Evolutionary conservation across 768 basidiomycete species (phyloP).

Genomic region (Fibroporia radiculosa): DNA sequence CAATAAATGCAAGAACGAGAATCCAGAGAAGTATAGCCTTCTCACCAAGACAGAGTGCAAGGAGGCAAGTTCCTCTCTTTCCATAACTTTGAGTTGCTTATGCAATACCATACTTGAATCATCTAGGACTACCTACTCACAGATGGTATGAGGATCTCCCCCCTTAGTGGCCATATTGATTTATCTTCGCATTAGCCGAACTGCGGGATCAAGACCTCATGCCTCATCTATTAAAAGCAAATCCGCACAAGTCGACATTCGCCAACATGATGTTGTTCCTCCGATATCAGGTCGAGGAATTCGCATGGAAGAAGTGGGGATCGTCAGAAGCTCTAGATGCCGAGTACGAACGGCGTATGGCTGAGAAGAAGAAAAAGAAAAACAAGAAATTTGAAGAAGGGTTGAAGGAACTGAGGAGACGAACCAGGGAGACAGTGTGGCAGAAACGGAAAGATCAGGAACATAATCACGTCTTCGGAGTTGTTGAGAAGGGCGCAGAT

Average conservation of each 20-base stretch:
- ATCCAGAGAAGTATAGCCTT: slow-evolving; percentile 88
- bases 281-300: slow-evolving; percentile 89
- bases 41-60: slow-evolving; percentile 99
- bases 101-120: not conserved
- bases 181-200: slow-evolving; percentile 55
- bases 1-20: slow-evolving; percentile 81
- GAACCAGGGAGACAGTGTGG: slow-evolving; percentile 87
- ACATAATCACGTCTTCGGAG: slow-evolving; percentile 80
- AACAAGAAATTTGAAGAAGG: slow-evolving; percentile 94
- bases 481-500: slow-evolving; percentile 42
- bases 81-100: not conserved
- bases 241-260: slow-evolving; percentile 91
- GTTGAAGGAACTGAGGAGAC: slow-evolving; percentile 71
- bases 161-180: not conserved
- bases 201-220: slow-evolving; percentile 86
- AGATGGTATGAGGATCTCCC: slow-evolving; percentile 51
- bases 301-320: slow-evolving; percentile 98
- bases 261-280: slow-evolving; percentile 99
- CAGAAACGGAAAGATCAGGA: slow-evolving; percentile 81
- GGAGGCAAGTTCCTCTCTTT: slow-evolving; percentile 62
- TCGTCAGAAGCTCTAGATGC: slow-evolving; percentile 84
- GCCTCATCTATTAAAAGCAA: slow-evolving; percentile 90
- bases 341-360: slow-evolving; percentile 73
- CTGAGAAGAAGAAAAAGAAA: slow-evolving; percentile 84
- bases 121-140: slow-evolving; percentile 88